Conservation (phyloP, 2,329 filamentous ascomycete genomes). For the Ceratocystis huliohia region DNA sequence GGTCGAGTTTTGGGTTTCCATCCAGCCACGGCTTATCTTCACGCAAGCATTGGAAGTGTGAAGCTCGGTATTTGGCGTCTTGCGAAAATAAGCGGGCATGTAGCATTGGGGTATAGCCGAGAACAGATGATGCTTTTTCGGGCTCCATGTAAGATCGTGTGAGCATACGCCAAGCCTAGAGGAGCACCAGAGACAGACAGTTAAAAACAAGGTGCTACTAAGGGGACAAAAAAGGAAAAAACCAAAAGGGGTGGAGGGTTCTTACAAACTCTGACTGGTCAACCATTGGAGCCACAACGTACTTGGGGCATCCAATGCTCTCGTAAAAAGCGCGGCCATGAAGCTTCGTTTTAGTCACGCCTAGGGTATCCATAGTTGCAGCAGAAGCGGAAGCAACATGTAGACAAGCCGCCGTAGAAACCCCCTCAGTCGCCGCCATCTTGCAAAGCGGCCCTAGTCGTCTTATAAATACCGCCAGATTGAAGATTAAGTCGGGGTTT, state of each 20-base stretch:
- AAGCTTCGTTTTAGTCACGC: conserved; percentile 41
- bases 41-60: conserved; percentile 57
- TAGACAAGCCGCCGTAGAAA: neutral
- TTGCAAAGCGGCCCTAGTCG: conserved; percentile 12
- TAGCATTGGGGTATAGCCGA: conserved; percentile 93
- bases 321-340: conserved; percentile 86
- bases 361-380: conserved; percentile 12
- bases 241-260: neutral
- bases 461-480: conserved; percentile 15
- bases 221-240: neutral
- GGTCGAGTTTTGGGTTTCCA: conserved; percentile 71
- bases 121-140: conserved; percentile 49
- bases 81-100: conserved; percentile 82
- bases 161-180: conserved; percentile 87
- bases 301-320: conserved; percentile 82
- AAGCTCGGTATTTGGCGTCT: conserved; percentile 58
- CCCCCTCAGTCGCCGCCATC: conserved; percentile 7
- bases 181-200: conserved; percentile 5
- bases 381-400: neutral
- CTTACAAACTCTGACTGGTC: conserved; percentile 91
- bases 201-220: neutral
- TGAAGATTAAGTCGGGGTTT: neutral
- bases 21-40: conserved; percentile 50
- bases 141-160: conserved; percentile 79
- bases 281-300: conserved; percentile 91